phyloP scores from a whole-genome alignment of 352 stramenopile genomes.

The Thraustochytrium striatum region DNA sequence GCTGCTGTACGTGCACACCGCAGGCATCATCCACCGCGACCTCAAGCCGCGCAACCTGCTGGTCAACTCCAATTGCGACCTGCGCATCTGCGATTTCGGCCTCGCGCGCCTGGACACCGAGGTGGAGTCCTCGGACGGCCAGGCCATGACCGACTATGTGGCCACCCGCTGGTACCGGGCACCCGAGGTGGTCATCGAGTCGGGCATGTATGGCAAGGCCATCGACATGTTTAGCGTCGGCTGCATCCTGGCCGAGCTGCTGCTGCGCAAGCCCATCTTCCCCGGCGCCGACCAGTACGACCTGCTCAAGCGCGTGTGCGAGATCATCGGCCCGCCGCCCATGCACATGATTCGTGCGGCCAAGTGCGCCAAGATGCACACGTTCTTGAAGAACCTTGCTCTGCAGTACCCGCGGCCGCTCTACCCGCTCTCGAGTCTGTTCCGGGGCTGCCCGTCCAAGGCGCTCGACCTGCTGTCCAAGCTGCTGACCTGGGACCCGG shows the following conservation, averaged over 20 bases:
- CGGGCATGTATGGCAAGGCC: slow-evolving; percentile 66
- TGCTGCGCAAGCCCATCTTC: slow-evolving; percentile 94
- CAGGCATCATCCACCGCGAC: slow-evolving; percentile 89
- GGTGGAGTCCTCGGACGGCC: not conserved
- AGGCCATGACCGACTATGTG: slow-evolving; percentile 74
- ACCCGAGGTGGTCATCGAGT: slow-evolving; percentile 76
- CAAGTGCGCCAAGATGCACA: slow-evolving; percentile 39
- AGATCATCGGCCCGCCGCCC: slow-evolving; percentile 80
- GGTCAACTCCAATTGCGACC: slow-evolving; percentile 83
- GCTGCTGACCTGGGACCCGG: slow-evolving; percentile 86
- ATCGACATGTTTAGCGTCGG: slow-evolving; percentile 95
- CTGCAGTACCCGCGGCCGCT: slow-evolving; percentile 52
- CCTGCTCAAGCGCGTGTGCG: slow-evolving; percentile 93
- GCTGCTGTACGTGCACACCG: slow-evolving; percentile 84
- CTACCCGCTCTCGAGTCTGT: slow-evolving; percentile 64
- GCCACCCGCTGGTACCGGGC: slow-evolving; percentile 84
- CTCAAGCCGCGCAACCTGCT: slow-evolving; percentile 94
- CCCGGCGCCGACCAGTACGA: slow-evolving; percentile 86
- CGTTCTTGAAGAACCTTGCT: slow-evolving; percentile 50
- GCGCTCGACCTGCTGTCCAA: slow-evolving; percentile 80
- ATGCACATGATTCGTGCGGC: slow-evolving; percentile 68
- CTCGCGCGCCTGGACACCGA: slow-evolving; percentile 64
- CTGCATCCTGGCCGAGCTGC: slow-evolving; percentile 98
- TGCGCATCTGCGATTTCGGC: slow-evolving; percentile 85
- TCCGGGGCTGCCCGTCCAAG: slow-evolving; percentile 63